Base-by-base conservation (phyloP, 306 rosid species). In the Bauhinia variegata region DNA sequence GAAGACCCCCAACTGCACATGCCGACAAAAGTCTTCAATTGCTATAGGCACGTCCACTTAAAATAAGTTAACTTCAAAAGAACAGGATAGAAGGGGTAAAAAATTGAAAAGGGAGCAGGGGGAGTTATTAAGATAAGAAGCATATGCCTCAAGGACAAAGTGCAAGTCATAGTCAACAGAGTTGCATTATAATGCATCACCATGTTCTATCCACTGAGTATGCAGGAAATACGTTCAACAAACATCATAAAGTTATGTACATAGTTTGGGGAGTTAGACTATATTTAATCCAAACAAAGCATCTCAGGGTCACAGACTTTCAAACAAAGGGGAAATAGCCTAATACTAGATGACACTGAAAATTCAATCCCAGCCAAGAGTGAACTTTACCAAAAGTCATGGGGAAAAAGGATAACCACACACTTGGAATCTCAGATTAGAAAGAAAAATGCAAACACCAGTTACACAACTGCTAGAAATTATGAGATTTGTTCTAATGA, bases 1-100 rank as follows among this genome's bases (percentile, higher is more conserved):
- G 82, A 43, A 92, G 95, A 70, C 97, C 97, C 57, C 97, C 97
- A 77, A 89, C 96, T 91, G 88, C 88, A 81, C 5, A 83, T 37
- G 34, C 52, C 51, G 68, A 68, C 11, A 52, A 42, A 61, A 31
- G 52, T 31, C 10, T 61, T 47, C 17, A 54, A 54, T 30, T 8
- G 52, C 50, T 38, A 54, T 30, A 54, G 42, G 65, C 8, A 14
- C 1, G 63, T 7, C 19, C 52, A 51, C 32, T 17, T 46, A 2
- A 49, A 42, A 17, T 11, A 30, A 1, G 28, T 4, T 4, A 53
- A 49, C 44, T 52, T 10, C 13, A 37, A 36, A 33, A 39, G 17
- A 38, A 47, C 11, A 15, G n/a, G 10, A 33, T 38, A 36, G n/a
- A 58, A 11, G 30, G 30, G 13, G 10, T 5, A 8, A 23, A 15